Evolutionary conservation across 2,329 filamentous ascomycete species (phyloP).

Genomic region (Pestalotiopsis sp.): DNA sequence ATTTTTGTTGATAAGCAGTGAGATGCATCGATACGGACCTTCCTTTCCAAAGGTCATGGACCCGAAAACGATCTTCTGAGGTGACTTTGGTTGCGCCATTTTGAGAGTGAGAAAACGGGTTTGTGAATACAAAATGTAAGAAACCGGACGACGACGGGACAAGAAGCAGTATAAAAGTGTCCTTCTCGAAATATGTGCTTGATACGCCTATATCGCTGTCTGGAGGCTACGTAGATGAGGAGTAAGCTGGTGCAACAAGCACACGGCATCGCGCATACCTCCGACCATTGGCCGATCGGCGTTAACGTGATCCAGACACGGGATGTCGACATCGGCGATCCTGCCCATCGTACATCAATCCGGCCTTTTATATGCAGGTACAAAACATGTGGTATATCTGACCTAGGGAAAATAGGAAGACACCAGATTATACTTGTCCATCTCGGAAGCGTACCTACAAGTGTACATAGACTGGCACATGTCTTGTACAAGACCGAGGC

Average conservation of each 20-base stretch:
- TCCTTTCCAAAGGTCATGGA: constrained; percentile 11
- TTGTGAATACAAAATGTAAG: background rate
- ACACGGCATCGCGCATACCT: background rate
- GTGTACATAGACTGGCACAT: no score
- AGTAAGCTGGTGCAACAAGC: background rate
- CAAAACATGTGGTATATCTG: background rate
- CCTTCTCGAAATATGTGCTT: background rate
- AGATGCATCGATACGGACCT: background rate
- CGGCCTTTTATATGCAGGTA: background rate
- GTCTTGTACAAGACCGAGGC: no score
- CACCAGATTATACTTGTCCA: no score
- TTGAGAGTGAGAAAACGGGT: background rate
- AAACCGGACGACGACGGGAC: background rate
- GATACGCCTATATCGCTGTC: background rate
- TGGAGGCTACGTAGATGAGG: background rate
- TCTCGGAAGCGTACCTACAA: no score
- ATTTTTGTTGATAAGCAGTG: background rate
- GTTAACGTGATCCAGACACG: background rate
- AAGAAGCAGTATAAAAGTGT: no score
- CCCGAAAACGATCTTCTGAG: constrained; percentile 7
- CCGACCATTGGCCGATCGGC: constrained; percentile 9
- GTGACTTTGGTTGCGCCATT: constrained; percentile 8
- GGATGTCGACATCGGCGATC: background rate
- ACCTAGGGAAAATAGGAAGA: no score
- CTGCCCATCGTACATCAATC: background rate